phyloP scores from a whole-genome alignment of 78 protist species.

The Bigelowiella natans region DNA sequence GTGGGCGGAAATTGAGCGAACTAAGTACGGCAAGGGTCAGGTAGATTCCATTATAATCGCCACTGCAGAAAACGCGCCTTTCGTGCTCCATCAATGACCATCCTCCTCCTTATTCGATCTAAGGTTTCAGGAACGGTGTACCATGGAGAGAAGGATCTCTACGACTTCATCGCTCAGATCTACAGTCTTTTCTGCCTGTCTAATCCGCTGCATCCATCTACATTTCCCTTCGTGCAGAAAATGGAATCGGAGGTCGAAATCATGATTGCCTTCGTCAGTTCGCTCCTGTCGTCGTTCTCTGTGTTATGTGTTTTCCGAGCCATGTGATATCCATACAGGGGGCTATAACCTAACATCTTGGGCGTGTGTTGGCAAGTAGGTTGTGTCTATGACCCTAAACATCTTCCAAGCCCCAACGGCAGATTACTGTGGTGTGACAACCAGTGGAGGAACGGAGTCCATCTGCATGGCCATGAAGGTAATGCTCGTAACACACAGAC shows the following conservation, averaged over 20 bases:
- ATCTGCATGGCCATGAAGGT: constrained; percentile 29
- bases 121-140: constrained; percentile 12
- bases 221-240: constrained; percentile 56
- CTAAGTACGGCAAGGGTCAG: background rate
- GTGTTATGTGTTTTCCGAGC: too few relatives aligned
- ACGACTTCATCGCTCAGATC: background rate
- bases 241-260: constrained; percentile 78
- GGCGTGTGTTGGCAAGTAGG: too few relatives aligned
- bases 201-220: constrained; percentile 68
- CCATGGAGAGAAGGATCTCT: background rate
- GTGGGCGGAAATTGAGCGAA: background rate
- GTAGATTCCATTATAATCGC: too few relatives aligned
- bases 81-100: background rate
- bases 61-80: too few relatives aligned
- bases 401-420: too few relatives aligned
- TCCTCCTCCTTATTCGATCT: background rate
- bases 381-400: constrained; percentile 17
- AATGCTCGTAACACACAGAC: background rate
- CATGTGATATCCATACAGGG: too few relatives aligned
- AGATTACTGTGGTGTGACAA: constrained; percentile 11
- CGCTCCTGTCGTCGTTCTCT: too few relatives aligned
- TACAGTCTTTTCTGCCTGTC: constrained; percentile 41
- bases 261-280: too few relatives aligned
- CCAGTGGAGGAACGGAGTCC: constrained; percentile 45
- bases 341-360: too few relatives aligned